A percentile compares a stretch with the other conserved stretches of the same genome.
These are phyloP conservation scores for Neopestalotiopsis clavispora DNA, from an alignment of 2,329 filamentous ascomycete genomes.

Conservation along the genomic window DNA sequence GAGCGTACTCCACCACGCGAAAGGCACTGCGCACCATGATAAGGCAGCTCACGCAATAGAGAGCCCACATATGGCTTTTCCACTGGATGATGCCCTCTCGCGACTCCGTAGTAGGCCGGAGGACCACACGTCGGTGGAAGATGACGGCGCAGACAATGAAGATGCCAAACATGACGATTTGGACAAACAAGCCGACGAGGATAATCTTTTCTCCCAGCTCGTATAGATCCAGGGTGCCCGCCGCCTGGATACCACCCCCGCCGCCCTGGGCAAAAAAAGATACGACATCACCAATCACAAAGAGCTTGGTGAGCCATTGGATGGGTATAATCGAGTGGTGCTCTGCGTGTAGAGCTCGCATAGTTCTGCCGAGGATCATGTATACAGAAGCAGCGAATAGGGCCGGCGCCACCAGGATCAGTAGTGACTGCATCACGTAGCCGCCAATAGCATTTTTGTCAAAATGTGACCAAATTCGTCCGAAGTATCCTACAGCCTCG, in stretches of 20 bases:
- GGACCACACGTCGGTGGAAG: slow-evolving; percentile 39
- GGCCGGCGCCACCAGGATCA: slow-evolving; percentile 26
- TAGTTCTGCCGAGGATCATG: slow-evolving; percentile 41
- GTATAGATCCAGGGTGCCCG: slow-evolving; percentile 29
- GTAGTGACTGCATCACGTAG: slow-evolving; percentile 26
- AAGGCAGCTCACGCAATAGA: slow-evolving; percentile 46
- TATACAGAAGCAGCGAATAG: slow-evolving; percentile 41
- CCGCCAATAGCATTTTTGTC: slow-evolving; percentile 22
- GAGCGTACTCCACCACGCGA: slow-evolving; percentile 50
- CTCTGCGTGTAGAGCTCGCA: slow-evolving; percentile 28
- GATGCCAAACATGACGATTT: slow-evolving; percentile 54
- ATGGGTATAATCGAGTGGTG: slow-evolving; percentile 19
- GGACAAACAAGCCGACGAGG: slow-evolving; percentile 53
- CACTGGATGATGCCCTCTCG: slow-evolving; percentile 22
- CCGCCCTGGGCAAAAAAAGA: slow-evolving; percentile 47
- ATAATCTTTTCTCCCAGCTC: slow-evolving; percentile 49
- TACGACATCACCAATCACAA: slow-evolving; percentile 50
- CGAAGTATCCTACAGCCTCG: slow-evolving; percentile 25
- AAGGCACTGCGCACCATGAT: slow-evolving; percentile 52
- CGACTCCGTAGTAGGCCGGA: slow-evolving; percentile 23
- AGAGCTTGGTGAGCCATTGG: slow-evolving; percentile 48
- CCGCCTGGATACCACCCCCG: slow-evolving; percentile 36
- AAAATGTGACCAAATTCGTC: slow-evolving; percentile 27
- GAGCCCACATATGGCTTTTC: slow-evolving; percentile 41
- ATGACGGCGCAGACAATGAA: slow-evolving; percentile 49